Evolutionary conservation across 805 yeast genomes (phyloP).

Genomic region (Starmera pachycereana): DNA sequence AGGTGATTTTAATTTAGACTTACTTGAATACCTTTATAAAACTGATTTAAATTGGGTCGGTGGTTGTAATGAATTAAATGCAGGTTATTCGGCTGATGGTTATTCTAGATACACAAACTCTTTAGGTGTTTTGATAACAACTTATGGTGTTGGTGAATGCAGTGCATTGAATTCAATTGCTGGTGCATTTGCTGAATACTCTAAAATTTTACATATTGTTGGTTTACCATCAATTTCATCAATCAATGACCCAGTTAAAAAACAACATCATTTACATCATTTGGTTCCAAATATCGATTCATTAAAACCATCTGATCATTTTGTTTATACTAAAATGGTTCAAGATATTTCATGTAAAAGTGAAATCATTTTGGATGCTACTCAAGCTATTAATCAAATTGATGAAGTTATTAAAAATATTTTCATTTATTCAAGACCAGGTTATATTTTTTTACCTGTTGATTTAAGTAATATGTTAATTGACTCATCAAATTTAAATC

Average conservation of each 20-base stretch:
- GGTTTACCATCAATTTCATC: slow-evolving; percentile 39
- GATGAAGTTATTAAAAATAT: slow-evolving; percentile 56
- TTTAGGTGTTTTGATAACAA: slow-evolving; percentile 54
- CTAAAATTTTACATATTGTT: slow-evolving; percentile 75
- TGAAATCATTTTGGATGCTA: slow-evolving; percentile 35
- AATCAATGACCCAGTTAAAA: slow-evolving; percentile 16
- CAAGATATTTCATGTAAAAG: slow-evolving; percentile 44
- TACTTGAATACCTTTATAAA: slow-evolving; percentile 59
- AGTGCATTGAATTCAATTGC: slow-evolving; percentile 76
- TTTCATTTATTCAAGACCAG: slow-evolving; percentile 58
- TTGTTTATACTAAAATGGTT: slow-evolving; percentile 55
- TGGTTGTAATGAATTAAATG: slow-evolving; percentile 79
- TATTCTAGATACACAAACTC: slow-evolving; percentile 56
- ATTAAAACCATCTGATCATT: slow-evolving; percentile 49
- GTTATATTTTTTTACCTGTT: slow-evolving; percentile 68
- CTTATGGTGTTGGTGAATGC: slow-evolving; percentile 87
- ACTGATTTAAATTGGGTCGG: slow-evolving; percentile 62
- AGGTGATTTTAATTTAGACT: slow-evolving; percentile 61
- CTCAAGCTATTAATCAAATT: slow-evolving; percentile 44
- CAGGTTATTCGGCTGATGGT: slow-evolving; percentile 89
- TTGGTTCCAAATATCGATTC: slow-evolving; percentile 42
- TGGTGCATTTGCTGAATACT: slow-evolving; percentile 75
- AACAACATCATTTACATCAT: slow-evolving; percentile 41
- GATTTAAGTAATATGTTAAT: slow-evolving; percentile 46
- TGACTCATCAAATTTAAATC: slow-evolving; percentile 25